Evolutionary conservation across 106 monocot species (phyloP), one percentile per base, ranked within the genome.

Genomic region (Vanilla planifolia): DNA sequence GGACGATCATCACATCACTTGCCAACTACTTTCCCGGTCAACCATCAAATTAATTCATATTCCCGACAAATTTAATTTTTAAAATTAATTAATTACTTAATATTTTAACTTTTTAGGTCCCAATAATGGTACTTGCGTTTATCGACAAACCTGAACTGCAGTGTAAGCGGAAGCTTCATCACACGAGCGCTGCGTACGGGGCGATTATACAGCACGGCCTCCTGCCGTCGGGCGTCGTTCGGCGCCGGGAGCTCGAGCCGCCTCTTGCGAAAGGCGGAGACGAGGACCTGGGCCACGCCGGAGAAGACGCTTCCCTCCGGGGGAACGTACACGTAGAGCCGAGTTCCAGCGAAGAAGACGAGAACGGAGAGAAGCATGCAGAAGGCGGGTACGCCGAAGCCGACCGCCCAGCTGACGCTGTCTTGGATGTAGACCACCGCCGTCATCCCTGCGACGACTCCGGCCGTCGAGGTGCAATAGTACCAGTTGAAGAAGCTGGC

Each of bases 401-500:
- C 91, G 3, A 92, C 8, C 5, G 77, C 8, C 86, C 86, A 92
- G 61, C 91, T 86, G 62, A 92, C 26, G 33, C 71, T 83, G 51
- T 71, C 61, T 55, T 92, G 91, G 20, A 92, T 51, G 66, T 83
- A 92, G 44, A 92, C 83, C 27, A 92, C 37, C 2, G 79, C 46
- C 1, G 86, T 92, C 26, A 72, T 8, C 0, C 75, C 66, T 2
- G 83, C 37, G 51, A 84, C 48, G 10, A 68, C 27, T 1, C 71
- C 83, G 1, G 73, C 79, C 2, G 77, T 69, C 16, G 67, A 62
- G 48, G 86, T 83, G 59, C 56, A 55, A 51, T 86, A 92, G 68
- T 91, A 89, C 93, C 93, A 89, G 62, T 88, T 93, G 78, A 88
- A 93, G 74, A 79, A 93, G 66, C 81, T 88, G 79, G 64, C 63